Evolutionary conservation across 1,139 yeast species (phyloP).

Genomic region (Candida tropicalis): DNA sequence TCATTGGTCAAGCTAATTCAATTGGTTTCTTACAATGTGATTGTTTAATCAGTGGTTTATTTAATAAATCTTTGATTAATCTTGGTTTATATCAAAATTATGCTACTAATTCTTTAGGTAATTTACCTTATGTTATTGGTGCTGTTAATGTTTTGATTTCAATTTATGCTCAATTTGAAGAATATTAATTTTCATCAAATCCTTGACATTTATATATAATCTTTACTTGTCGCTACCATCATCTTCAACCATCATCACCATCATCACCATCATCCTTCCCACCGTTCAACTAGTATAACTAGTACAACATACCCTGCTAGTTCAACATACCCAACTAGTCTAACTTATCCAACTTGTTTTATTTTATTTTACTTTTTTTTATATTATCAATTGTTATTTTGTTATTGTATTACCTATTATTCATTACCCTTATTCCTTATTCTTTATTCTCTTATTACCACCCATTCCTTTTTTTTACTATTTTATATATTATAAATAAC

Average conservation of each 20-base stretch:
- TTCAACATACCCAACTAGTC: no score
- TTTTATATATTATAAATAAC: background rate
- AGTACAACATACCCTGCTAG: no score
- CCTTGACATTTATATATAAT: no score
- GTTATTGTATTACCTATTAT: no score
- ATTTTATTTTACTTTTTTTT: no score
- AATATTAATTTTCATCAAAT: conserved; percentile 32
- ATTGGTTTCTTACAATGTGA: conserved; percentile 28
- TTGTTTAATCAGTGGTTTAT: conserved; percentile 40
- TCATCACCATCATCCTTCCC: background rate
- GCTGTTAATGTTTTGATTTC: conserved; percentile 51
- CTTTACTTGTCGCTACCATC: background rate
- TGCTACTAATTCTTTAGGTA: conserved; percentile 44
- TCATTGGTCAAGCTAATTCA: conserved; percentile 36
- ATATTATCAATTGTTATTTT: no score
- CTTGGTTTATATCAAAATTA: conserved; percentile 41
- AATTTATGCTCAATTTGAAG: conserved; percentile 54
- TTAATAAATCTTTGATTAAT: conserved; percentile 38
- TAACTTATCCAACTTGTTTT: no score
- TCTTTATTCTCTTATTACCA: no score
- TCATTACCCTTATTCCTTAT: no score
- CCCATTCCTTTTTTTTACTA: background rate
- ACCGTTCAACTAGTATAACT: no score
- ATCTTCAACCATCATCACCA: background rate
- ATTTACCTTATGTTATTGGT: conserved; percentile 51